These are phyloP conservation scores for Amaranthus hypochondriacus DNA, from an alignment of 148 eudicot species.

Conservation along the genomic window DNA sequence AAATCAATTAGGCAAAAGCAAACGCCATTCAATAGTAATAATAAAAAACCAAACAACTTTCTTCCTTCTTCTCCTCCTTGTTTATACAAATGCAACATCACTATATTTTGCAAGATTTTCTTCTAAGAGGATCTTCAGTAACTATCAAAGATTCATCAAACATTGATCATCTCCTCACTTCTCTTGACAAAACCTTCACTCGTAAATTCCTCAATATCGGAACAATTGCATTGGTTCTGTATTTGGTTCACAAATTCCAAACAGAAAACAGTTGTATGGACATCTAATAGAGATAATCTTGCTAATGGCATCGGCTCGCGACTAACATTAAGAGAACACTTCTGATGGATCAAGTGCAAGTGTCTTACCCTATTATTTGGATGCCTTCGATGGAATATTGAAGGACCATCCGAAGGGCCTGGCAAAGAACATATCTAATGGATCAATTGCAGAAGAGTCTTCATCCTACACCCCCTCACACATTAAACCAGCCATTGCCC, in stretches of 20 bases:
- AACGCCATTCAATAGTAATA: neutral
- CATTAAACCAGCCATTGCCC: too few relatives aligned
- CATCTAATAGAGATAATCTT: constrained; percentile 42
- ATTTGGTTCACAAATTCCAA: constrained; percentile 34
- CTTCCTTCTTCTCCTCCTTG: constrained; percentile 14
- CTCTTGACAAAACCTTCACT: constrained; percentile 29
- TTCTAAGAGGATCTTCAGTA: constrained; percentile 10
- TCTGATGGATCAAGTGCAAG: too few relatives aligned
- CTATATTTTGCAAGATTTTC: constrained; percentile 22
- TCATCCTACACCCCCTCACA: too few relatives aligned
- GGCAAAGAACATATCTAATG: too few relatives aligned
- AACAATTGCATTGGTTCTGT: constrained; percentile 28
- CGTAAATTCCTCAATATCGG: constrained; percentile 29
- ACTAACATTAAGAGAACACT: constrained; percentile 15
- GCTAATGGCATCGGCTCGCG: constrained; percentile 32
- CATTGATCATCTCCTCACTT: constrained; percentile 23
- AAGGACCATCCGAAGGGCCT: too few relatives aligned
- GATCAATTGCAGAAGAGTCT: too few relatives aligned
- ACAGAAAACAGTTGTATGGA: constrained; percentile 35
- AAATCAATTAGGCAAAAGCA: too few relatives aligned
- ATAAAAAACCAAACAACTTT: constrained; percentile 9
- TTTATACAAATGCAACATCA: neutral
- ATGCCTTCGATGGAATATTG: too few relatives aligned
- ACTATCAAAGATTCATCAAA: constrained; percentile 22
- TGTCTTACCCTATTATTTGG: too few relatives aligned